Percentiles rank a stretch among this genome's conserved stretches.
Evolutionary conservation across 805 yeast species (phyloP).

Genomic region (Candida orba): DNA sequence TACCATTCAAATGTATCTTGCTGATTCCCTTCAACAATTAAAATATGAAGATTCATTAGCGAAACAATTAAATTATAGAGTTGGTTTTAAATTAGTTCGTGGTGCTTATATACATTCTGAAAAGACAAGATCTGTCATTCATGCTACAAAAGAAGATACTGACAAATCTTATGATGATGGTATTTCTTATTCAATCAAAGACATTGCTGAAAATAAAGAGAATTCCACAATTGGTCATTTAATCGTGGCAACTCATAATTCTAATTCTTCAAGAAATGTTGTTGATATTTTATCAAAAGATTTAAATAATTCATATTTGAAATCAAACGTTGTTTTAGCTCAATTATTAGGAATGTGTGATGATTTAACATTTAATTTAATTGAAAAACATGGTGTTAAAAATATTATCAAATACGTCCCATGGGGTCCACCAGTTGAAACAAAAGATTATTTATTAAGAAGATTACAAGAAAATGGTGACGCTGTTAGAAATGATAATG

Average conservation of each 20-base stretch:
- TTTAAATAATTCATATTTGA: conserved; percentile 24
- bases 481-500: conserved; percentile 79
- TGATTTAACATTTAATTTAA: conserved; percentile 70
- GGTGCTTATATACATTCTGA: conserved; percentile 96
- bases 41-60: conserved; percentile 62
- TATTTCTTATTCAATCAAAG: conserved; percentile 51
- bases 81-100: conserved; percentile 86
- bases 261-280: conserved; percentile 66
- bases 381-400: conserved; percentile 52
- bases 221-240: conserved; percentile 61
- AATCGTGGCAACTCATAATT: conserved; percentile 89
- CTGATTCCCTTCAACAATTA: conserved; percentile 58
- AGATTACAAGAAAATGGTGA: conserved; percentile 95
- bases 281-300: conserved; percentile 42
- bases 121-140: conserved; percentile 65
- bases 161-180: conserved; percentile 72
- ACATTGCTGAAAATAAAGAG: conserved; percentile 32
- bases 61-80: conserved; percentile 47
- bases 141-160: conserved; percentile 70
- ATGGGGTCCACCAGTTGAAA: conserved; percentile 95
- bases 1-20: conserved; percentile 87
- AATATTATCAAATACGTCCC: conserved; percentile 92
- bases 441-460: conserved; percentile 82
- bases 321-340: conserved; percentile 70
- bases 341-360: conserved; percentile 97